Percentiles rank a stretch among this genome's conserved stretches.
Evolutionary conservation across 805 yeast species (phyloP).

Genomic region (Candida arabinofermentans): DNA sequence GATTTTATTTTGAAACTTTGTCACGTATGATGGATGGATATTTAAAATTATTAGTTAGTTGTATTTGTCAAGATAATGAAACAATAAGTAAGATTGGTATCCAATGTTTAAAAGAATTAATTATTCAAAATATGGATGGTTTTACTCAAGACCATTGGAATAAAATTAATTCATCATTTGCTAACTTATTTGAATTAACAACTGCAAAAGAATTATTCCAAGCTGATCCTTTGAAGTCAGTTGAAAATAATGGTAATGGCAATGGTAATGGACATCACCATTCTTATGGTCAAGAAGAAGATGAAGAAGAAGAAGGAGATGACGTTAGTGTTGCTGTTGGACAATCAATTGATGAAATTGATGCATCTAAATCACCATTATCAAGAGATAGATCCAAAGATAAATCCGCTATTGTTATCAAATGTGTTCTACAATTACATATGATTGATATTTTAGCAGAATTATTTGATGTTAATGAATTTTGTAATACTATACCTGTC

Average conservation of each 20-base stretch:
- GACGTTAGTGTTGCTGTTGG: too few species aligned
- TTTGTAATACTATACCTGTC: constrained; percentile 68
- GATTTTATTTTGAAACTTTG: constrained; percentile 75
- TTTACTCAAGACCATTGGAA: constrained; percentile 73
- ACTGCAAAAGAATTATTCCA: constrained; percentile 83
- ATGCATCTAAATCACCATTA: too few species aligned
- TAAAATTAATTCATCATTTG: constrained; percentile 60
- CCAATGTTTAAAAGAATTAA: constrained; percentile 75
- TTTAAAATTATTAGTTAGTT: constrained; percentile 70
- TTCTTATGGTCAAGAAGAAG: constrained; percentile 6
- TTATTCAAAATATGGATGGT: constrained; percentile 67
- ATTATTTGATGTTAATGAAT: constrained; percentile 63
- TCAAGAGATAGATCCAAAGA: constrained; percentile 45
- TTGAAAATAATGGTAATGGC: constrained; percentile 16
- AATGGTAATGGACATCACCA: constrained; percentile 18
- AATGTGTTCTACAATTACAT: constrained; percentile 84
- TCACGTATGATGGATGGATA: constrained; percentile 74
- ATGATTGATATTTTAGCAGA: constrained; percentile 86
- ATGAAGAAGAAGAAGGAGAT: constrained; percentile 10
- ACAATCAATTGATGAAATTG: constrained; percentile 31
- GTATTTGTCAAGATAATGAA: constrained; percentile 95
- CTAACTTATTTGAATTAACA: constrained; percentile 68
- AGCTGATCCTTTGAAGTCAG: constrained; percentile 42
- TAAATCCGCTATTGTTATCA: constrained; percentile 78
- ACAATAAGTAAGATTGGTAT: constrained; percentile 94